These are phyloP conservation scores for Blastocystis hominis DNA, from an alignment of 352 stramenopile species.

Conservation along the genomic window DNA sequence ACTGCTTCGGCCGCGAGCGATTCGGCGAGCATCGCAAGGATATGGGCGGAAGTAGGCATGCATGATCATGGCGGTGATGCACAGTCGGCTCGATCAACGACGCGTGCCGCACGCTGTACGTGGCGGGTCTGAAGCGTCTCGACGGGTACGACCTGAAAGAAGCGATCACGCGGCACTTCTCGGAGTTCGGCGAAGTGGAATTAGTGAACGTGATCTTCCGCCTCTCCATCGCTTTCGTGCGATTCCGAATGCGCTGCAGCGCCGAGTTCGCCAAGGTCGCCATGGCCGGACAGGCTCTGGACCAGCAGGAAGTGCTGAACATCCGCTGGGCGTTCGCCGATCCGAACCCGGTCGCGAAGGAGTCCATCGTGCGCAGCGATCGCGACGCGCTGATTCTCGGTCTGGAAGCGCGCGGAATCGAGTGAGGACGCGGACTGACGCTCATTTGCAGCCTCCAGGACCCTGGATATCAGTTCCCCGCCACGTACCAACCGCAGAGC, in stretches of 20 bases:
- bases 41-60: slow-evolving; percentile 69
- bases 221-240: slow-evolving; percentile 79
- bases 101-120: slow-evolving; percentile 79
- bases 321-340: slow-evolving; percentile 82
- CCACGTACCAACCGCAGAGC: slow-evolving; percentile 35
- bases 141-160: slow-evolving; percentile 66
- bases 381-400: slow-evolving; percentile 76
- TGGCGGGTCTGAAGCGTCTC: slow-evolving; percentile 71
- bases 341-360: slow-evolving; percentile 80
- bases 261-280: slow-evolving; percentile 69
- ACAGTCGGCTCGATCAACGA: slow-evolving; percentile 77
- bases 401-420: slow-evolving; percentile 68
- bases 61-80: neutral
- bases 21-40: slow-evolving; percentile 80
- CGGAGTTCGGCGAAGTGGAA: slow-evolving; percentile 82
- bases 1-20: slow-evolving; percentile 80
- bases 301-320: slow-evolving; percentile 77
- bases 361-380: slow-evolving; percentile 73
- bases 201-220: slow-evolving; percentile 81
- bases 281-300: slow-evolving; percentile 78
- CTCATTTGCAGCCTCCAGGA: slow-evolving; percentile 8
- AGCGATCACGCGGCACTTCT: slow-evolving; percentile 74
- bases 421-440: neutral
- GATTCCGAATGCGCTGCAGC: slow-evolving; percentile 65
- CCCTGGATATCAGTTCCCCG: slow-evolving; percentile 46